Percentiles rank a stretch among this genome's conserved stretches.
Evolutionary conservation across 495 filamentous ascomycete species (phyloP).

Genomic region (Rhypophila decipiens): DNA sequence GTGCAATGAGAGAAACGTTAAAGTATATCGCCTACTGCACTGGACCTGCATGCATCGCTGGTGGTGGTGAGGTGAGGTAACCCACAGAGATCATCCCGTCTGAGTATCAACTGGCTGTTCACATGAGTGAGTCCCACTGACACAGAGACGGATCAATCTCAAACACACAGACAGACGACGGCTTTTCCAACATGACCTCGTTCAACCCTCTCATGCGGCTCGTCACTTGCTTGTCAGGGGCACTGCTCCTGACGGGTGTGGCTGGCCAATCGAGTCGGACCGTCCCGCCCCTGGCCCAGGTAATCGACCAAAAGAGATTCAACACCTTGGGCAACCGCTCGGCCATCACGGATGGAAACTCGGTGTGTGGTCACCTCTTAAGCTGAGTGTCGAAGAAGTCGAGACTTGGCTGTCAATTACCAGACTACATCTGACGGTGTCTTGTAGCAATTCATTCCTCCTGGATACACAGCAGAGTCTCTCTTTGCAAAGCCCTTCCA

Average conservation of each 20-base stretch:
- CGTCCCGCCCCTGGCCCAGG: constrained; percentile 32
- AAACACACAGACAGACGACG: background rate
- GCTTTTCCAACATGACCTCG: background rate
- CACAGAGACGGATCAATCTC: too few relatives aligned
- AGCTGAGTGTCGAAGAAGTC: background rate
- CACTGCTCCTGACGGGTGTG: constrained; percentile 1
- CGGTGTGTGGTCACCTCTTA: constrained; percentile 13
- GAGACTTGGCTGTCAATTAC: background rate
- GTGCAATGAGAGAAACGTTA: background rate
- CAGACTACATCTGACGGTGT: background rate
- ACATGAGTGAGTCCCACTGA: too few relatives aligned
- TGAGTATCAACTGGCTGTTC: too few relatives aligned
- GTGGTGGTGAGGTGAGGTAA: background rate
- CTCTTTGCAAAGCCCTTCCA: constrained; percentile 34
- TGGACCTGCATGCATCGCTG: background rate
- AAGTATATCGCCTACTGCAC: constrained; percentile 1
- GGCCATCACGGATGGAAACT: constrained; percentile 14
- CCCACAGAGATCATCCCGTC: too few relatives aligned
- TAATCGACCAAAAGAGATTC: constrained; percentile 34
- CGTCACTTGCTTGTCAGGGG: background rate
- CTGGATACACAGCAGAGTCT: constrained; percentile 23
- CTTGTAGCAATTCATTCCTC: constrained; percentile 28
- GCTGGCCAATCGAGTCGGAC: background rate
- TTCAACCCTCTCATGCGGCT: background rate
- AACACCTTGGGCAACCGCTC: constrained; percentile 26